These are phyloP conservation scores for Diaporthe citri DNA, from an alignment of 2,329 filamentous ascomycete genomes.

Conservation along the genomic window DNA sequence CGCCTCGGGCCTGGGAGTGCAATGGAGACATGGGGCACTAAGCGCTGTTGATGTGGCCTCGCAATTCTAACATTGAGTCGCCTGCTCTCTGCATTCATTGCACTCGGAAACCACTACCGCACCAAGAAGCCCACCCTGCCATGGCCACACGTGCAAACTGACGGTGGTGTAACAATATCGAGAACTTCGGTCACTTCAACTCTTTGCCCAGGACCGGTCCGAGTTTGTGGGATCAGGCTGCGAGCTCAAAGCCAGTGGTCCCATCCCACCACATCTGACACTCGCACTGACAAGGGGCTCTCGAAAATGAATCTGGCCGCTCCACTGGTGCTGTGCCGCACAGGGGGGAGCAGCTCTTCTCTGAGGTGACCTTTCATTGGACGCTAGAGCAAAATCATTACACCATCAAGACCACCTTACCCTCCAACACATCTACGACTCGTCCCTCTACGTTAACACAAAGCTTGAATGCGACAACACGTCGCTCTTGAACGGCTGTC, in stretches of 20 bases:
- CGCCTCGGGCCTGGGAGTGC: constrained; percentile 1
- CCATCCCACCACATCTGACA: constrained; percentile 37
- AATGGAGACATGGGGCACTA: background rate
- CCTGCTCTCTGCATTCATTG: background rate
- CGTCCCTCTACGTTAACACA: background rate
- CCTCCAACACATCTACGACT: background rate
- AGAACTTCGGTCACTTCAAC: background rate
- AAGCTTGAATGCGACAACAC: background rate
- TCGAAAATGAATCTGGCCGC: constrained; percentile 22
- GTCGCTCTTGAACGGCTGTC: background rate
- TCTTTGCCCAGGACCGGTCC: background rate
- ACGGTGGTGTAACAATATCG: background rate
- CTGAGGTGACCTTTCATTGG: constrained; percentile 1
- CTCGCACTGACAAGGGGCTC: constrained; percentile 37
- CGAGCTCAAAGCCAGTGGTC: constrained; percentile 27
- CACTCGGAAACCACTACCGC: background rate
- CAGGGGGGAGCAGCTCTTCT: background rate
- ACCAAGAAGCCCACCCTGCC: background rate
- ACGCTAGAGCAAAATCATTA: background rate
- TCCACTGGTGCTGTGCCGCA: constrained; percentile 36
- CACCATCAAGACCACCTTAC: background rate
- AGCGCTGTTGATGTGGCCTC: background rate
- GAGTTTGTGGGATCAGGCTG: constrained; percentile 13
- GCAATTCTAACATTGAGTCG: background rate
- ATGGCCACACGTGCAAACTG: background rate